Percentiles rank a stretch among this genome's conserved stretches.
These are phyloP conservation scores for Nannizziopsis arthrosporioides DNA, from an alignment of 2,329 filamentous ascomycete species.

Conservation along the genomic window DNA sequence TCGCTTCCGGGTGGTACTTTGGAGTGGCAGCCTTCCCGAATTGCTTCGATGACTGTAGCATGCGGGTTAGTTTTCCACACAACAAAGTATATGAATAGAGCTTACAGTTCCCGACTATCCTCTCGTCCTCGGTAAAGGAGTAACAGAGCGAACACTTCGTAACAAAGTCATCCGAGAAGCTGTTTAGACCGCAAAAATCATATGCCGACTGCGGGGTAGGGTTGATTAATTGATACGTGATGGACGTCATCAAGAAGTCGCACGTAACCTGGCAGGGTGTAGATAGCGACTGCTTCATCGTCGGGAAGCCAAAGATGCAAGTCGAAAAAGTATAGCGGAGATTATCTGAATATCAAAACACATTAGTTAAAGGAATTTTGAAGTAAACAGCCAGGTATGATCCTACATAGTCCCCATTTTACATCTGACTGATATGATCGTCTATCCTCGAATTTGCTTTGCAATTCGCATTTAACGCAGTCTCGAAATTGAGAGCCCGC, in stretches of 20 bases:
- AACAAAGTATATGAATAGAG: conserved; percentile 8
- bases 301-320: conserved; percentile 35
- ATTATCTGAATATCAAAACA: conserved; percentile 27
- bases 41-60: conserved; percentile 33
- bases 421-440: conserved; percentile 32
- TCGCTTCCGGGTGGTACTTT: conserved; percentile 24
- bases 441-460: conserved; percentile 28
- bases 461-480: conserved; percentile 34
- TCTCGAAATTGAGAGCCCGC: conserved; percentile 28
- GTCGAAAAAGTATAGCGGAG: conserved; percentile 35
- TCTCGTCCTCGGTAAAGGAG: conserved; percentile 30
- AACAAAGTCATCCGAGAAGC: conserved; percentile 33
- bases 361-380: neutral
- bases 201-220: conserved; percentile 24
- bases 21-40: conserved; percentile 37
- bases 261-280: conserved; percentile 37
- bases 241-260: conserved; percentile 23
- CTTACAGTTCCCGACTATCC: conserved; percentile 36
- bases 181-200: conserved; percentile 28
- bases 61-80: neutral
- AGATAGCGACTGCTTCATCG: conserved; percentile 27
- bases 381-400: neutral
- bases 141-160: conserved; percentile 35
- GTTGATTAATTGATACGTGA: conserved; percentile 23
- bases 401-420: conserved; percentile 36